Conservation (phyloP, 2,329 filamentous ascomycete species). For the Pezicula radicicola region DNA sequence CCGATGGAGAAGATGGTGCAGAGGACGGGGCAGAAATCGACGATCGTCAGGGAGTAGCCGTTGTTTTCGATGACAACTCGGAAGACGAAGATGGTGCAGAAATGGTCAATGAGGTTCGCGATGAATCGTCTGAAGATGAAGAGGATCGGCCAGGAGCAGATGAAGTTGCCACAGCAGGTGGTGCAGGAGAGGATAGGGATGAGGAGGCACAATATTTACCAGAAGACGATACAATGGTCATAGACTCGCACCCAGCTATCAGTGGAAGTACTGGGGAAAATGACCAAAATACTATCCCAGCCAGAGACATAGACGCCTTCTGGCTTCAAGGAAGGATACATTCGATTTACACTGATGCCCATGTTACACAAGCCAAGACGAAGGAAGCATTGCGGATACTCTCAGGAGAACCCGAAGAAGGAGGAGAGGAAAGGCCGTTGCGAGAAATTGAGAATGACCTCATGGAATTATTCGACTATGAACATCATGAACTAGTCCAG, state of each 20-base stretch:
- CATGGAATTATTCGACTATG: slow-evolving; percentile 97
- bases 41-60: slow-evolving; percentile 92
- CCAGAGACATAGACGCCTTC: slow-evolving; percentile 92
- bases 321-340: slow-evolving; percentile 96
- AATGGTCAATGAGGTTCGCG: slow-evolving; percentile 80
- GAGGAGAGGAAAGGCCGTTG: slow-evolving; percentile 79
- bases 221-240: slow-evolving; percentile 75
- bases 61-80: slow-evolving; percentile 90
- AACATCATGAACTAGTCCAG: slow-evolving; percentile 88
- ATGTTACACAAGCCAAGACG: slow-evolving; percentile 91
- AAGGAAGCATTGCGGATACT: slow-evolving; percentile 79
- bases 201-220: slow-evolving; percentile 47
- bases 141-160: slow-evolving; percentile 54
- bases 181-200: slow-evolving; percentile 42
- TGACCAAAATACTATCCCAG: slow-evolving; percentile 65
- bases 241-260: slow-evolving; percentile 63
- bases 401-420: slow-evolving; percentile 69
- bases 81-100: slow-evolving; percentile 79
- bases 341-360: slow-evolving; percentile 82
- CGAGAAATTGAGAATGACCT: slow-evolving; percentile 97
- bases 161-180: slow-evolving; percentile 47
- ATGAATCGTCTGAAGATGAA: slow-evolving; percentile 76
- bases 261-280: slow-evolving; percentile 43
- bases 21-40: slow-evolving; percentile 78
- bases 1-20: slow-evolving; percentile 62